Base-by-base conservation (phyloP, 371 early-diverging fungal species). In the Haplosporangium sp. region DNA sequence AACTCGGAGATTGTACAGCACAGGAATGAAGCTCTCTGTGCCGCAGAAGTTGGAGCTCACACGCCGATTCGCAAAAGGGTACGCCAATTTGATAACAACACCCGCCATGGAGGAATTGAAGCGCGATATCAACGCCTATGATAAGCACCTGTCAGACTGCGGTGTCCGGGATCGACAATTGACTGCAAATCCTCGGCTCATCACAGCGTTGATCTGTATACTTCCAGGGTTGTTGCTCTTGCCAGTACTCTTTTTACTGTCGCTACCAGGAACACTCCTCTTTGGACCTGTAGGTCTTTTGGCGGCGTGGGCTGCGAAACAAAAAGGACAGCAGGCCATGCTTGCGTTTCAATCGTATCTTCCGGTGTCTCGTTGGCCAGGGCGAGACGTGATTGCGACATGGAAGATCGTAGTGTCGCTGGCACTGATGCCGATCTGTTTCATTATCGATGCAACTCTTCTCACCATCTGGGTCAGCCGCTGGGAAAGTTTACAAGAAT, bases 381-480 rank as follows among this genome's bases (percentile, higher is more conserved):
- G 83, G 38, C 77, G 83, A 14, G 81, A 82, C 65, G 73, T 82
- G 45, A 82, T 82, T 64, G 83, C 83, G 45, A 82, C 83, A 2
- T 82, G 83, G 83, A 82, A 82, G 71, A 82, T 82, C 52, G 62
- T 82, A 13, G 70, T 76, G 16, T 76, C 72, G 0, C 46, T 77
- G 48, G 79, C 79, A 4, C 42, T 77, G 69, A 77, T 68, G 73
- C 79, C 79, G 0, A 43, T 77, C 5, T 77, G 79, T 37, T 77
- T 77, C 41, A 63, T 77, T 23, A 41, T 72, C 18, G 67, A 77
- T 16, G 64, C 65, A 10, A 68, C 73, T 1, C n/a, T 71, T 12
- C 9, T 77, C 40, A 77, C 79, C 5, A 45, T 80, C 18, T 46
- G 48, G 23, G 59, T 77, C 12, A 14, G 45, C 14, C 73, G 63